Percentiles rank a stretch among this genome's conserved stretches.
These are phyloP conservation scores for Boletus tomentosulus DNA, from an alignment of 768 basidiomycete species.

Conservation along the genomic window DNA sequence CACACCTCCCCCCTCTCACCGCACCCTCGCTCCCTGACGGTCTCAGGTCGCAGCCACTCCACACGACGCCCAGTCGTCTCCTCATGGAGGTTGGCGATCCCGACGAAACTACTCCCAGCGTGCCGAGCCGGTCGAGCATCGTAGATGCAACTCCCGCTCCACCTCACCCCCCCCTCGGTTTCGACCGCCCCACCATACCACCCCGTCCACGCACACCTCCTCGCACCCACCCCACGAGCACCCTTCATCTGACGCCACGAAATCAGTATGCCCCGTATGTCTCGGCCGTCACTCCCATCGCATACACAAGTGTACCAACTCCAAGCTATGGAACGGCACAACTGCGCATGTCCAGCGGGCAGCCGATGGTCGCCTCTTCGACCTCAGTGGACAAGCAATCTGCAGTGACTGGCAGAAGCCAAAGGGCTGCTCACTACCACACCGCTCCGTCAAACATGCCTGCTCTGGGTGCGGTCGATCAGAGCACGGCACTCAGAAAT, in stretches of 20 bases:
- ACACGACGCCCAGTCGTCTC: too few species aligned
- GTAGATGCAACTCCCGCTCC: too few species aligned
- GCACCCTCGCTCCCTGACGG: too few species aligned
- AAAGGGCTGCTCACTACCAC: background rate
- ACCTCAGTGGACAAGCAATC: fast-evolving
- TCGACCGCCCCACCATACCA: too few species aligned
- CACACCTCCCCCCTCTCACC: too few species aligned
- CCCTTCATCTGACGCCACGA: background rate
- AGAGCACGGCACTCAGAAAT: background rate
- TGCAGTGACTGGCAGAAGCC: slow-evolving; percentile 2
- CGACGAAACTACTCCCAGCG: too few species aligned
- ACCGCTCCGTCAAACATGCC: background rate
- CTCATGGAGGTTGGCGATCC: too few species aligned
- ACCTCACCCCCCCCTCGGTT: too few species aligned
- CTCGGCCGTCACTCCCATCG: background rate
- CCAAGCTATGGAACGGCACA: background rate
- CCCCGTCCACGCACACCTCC: too few species aligned
- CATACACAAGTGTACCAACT: background rate
- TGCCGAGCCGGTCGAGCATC: too few species aligned
- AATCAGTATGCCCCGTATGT: background rate
- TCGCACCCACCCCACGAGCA: too few species aligned
- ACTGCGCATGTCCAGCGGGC: background rate
- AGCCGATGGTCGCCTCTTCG: background rate
- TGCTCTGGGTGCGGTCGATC: background rate
- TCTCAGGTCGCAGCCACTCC: too few species aligned